Conservation (phyloP, 768 basidiomycete genomes). For the Lentinula lateritia region DNA sequence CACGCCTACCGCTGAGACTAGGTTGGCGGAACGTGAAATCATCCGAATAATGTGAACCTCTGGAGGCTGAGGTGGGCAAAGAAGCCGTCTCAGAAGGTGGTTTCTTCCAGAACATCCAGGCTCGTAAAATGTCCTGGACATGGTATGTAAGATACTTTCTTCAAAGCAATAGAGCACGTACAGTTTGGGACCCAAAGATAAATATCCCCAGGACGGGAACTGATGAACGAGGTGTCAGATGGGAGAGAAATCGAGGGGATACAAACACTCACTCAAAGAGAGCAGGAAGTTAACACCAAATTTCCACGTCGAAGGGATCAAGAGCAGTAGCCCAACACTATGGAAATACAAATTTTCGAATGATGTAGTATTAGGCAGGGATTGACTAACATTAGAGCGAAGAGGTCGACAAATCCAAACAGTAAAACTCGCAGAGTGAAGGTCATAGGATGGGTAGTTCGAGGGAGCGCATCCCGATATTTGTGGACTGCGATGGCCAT, state of each 20-base stretch:
- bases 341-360: neutral
- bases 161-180: neutral
- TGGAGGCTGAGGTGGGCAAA: neutral
- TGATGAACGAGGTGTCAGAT: neutral
- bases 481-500: neutral
- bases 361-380: neutral
- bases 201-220: neutral
- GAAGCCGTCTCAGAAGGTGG: neutral
- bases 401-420: slow-evolving; percentile 1
- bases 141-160: neutral
- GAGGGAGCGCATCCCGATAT: neutral
- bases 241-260: neutral
- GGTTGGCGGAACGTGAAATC: neutral
- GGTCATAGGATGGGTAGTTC: neutral
- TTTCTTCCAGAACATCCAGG: slow-evolving; percentile 4
- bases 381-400: neutral
- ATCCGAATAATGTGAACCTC: neutral
- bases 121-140: neutral
- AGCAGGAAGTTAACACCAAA: neutral
- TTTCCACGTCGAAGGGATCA: neutral
- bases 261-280: neutral
- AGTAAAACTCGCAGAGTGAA: neutral
- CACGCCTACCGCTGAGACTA: too few species aligned
- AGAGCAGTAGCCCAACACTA: neutral
- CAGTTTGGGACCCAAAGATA: neutral